Evolutionary conservation across 148 eudicot species (phyloP).

Genomic region (Euryodendron excelsum): DNA sequence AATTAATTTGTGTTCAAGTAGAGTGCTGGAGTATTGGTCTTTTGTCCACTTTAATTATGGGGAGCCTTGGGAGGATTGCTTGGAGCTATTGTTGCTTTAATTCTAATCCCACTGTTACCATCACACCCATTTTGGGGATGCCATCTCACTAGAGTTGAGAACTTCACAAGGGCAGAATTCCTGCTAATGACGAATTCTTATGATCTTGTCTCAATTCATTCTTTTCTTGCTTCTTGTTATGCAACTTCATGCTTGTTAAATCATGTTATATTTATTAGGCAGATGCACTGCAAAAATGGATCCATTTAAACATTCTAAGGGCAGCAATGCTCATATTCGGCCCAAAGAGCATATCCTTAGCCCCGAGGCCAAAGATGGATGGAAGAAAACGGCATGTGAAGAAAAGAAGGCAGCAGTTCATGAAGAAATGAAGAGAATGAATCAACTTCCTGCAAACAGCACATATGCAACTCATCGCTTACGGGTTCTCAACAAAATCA

Average conservation of each 20-base stretch:
- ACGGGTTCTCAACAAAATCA: constrained; percentile 70
- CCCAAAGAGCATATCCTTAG: constrained; percentile 5
- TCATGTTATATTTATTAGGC: no score
- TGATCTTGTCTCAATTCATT: not conserved
- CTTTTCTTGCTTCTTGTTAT: not conserved
- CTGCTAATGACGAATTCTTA: not conserved
- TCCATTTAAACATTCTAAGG: constrained; percentile 2
- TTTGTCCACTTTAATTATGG: no score
- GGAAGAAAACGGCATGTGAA: constrained; percentile 34
- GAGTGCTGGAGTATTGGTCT: not conserved
- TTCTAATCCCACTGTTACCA: not conserved
- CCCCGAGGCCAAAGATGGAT: constrained; percentile 22
- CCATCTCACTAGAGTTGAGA: not conserved
- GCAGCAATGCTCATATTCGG: constrained; percentile 3
- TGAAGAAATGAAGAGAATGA: constrained; percentile 68
- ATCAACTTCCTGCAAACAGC: constrained; percentile 67
- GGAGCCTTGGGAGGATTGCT: not conserved
- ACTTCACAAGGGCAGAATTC: not conserved
- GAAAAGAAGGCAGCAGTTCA: constrained; percentile 57
- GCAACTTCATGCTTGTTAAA: not conserved
- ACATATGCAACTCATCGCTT: constrained; percentile 70
- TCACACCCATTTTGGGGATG: not conserved
- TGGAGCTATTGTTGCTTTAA: not conserved
- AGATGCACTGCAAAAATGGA: constrained; percentile 8
- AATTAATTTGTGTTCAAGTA: not conserved